A percentile compares a stretch with the other conserved stretches of the same genome.
Conservation (phyloP, 1,284 basidiomycete genomes). For the Apiotrichum gracile region DNA sequence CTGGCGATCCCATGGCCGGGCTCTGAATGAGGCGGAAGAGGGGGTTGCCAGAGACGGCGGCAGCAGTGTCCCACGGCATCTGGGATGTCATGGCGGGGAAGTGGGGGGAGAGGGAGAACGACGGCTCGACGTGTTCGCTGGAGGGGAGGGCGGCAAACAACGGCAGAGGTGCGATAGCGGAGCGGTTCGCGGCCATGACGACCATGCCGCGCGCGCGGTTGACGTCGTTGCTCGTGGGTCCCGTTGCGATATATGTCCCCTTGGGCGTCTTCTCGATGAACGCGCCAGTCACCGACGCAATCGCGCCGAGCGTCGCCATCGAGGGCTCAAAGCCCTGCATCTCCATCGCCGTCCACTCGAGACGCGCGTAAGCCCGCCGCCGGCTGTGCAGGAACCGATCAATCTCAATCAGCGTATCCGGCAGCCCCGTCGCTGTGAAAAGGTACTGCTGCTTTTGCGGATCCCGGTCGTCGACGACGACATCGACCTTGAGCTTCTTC, state of each 20-base stretch:
- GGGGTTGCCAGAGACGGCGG: neutral
- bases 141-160: neutral
- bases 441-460: neutral
- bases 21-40: conserved; percentile 12
- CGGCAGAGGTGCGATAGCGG: neutral
- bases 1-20: neutral
- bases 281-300: conserved; percentile 2
- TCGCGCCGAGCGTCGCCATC: neutral
- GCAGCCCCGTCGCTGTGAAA: neutral
- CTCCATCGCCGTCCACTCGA: conserved; percentile 1
- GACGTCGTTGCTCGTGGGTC: neutral
- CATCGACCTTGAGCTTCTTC: neutral
- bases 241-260: neutral
- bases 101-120: conserved; percentile 9
- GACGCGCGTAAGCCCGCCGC: neutral
- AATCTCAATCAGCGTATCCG: neutral
- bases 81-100: conserved; percentile 1
- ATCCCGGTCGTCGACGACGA: neutral
- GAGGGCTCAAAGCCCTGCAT: conserved; percentile 4
- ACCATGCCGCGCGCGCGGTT: conserved; percentile 5
- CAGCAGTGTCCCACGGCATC: conserved; percentile 8
- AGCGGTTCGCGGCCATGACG: neutral
- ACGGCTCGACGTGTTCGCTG: neutral
- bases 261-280: neutral
- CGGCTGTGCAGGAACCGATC: neutral